phyloP scores from a whole-genome alignment of 352 stramenopile species.

The Pythium insidiosum region DNA sequence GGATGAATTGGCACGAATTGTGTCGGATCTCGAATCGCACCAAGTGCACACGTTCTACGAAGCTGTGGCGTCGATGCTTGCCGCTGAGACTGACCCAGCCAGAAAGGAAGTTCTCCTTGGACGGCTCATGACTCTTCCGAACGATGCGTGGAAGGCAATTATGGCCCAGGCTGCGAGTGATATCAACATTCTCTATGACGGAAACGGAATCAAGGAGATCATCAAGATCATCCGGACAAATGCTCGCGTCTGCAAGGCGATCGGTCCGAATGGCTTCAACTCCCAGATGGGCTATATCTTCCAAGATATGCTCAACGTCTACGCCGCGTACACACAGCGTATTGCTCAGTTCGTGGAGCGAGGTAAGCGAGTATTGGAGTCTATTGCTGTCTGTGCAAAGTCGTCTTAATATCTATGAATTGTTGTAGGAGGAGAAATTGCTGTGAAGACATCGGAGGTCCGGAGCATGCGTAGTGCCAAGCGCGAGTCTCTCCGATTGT shows the following conservation, averaged over 20 bases:
- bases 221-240: conserved; percentile 99
- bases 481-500: conserved; percentile 94
- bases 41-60: conserved; percentile 99
- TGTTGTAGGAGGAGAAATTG: conserved; percentile 81
- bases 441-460: conserved; percentile 91
- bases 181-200: conserved; percentile 75
- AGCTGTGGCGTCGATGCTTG: conserved; percentile 89
- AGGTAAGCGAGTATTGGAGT: too few species aligned
- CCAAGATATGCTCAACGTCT: conserved; percentile 98
- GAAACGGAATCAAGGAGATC: conserved; percentile 84
- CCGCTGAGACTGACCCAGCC: conserved; percentile 61
- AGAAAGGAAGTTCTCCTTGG: conserved; percentile 88
- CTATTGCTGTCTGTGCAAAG: too few species aligned
- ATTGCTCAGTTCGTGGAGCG: conserved; percentile 89
- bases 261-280: conserved; percentile 94
- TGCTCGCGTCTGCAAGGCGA: conserved; percentile 92
- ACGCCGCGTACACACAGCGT: conserved; percentile 97
- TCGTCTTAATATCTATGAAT: not conserved
- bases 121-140: conserved; percentile 95
- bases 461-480: conserved; percentile 94
- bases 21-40: conserved; percentile 97
- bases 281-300: conserved; percentile 98
- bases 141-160: conserved; percentile 86
- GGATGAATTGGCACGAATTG: conserved; percentile 91
- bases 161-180: conserved; percentile 73